Conservation (phyloP, 768 basidiomycete species). For the Podaxis sp. region DNA sequence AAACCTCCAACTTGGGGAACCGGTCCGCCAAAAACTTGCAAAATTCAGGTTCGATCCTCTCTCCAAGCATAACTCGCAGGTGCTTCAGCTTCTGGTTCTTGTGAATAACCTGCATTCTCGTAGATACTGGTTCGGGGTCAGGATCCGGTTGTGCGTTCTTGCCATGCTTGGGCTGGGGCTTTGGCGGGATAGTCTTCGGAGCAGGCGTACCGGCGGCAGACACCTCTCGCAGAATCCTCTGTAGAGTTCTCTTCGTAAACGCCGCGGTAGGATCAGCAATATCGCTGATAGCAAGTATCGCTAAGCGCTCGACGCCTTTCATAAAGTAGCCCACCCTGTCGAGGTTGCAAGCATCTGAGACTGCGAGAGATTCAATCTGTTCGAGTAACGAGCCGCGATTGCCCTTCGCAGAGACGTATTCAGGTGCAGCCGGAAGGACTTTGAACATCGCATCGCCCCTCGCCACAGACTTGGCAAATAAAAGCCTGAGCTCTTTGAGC, state of each 20-base stretch:
- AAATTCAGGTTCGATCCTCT: conserved; percentile 29
- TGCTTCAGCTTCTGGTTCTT: conserved; percentile 20
- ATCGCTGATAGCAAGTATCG: conserved; percentile 32
- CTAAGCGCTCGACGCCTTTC: conserved; percentile 27
- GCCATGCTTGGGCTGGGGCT: conserved; percentile 4
- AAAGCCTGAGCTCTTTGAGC: conserved; percentile 26
- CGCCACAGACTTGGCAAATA: conserved; percentile 24
- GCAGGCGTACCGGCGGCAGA: conserved; percentile 9
- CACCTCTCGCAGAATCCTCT: conserved; percentile 28
- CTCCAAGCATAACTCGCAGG: conserved; percentile 37
- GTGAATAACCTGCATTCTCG: conserved; percentile 9
- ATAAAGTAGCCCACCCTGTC: conserved; percentile 26
- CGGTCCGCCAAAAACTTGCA: conserved; percentile 24
- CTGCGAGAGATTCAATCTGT: conserved; percentile 29
- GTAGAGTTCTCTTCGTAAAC: conserved; percentile 26
- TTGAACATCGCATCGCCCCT: conserved; percentile 23
- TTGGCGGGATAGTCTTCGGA: conserved; percentile 6
- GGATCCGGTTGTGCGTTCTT: background rate
- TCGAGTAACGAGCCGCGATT: conserved; percentile 21
- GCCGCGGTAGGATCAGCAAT: conserved; percentile 29
- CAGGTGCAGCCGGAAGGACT: conserved; percentile 16
- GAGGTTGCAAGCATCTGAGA: conserved; percentile 33
- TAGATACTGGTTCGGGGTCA: background rate
- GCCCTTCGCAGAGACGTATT: conserved; percentile 15
- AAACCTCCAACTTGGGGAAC: conserved; percentile 31